Percentiles rank a stretch among this genome's conserved stretches.
Evolutionary conservation across 1,284 basidiomycete genomes (phyloP).

Genomic region (Athelia sp.): DNA sequence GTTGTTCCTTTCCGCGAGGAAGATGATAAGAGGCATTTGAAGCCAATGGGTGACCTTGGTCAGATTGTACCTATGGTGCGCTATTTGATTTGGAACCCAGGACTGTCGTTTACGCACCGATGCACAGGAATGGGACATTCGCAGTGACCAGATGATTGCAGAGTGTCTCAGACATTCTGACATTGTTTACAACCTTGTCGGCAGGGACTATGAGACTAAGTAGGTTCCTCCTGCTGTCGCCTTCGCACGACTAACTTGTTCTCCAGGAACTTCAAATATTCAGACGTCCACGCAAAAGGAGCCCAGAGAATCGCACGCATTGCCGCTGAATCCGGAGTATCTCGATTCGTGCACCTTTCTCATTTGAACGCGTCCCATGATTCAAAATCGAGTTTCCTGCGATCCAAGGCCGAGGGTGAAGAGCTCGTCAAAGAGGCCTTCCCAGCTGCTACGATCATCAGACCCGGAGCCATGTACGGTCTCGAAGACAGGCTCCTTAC

Average conservation of each 20-base stretch:
- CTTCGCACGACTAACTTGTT: conserved; percentile 13
- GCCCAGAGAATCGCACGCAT: conserved; percentile 81
- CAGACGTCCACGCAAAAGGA: conserved; percentile 76
- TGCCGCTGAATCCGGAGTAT: conserved; percentile 73
- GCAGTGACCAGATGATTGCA: conserved; percentile 84
- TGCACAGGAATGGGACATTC: conserved; percentile 90
- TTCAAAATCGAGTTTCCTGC: conserved; percentile 83
- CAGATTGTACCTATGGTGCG: conserved; percentile 92
- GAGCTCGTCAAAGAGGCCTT: conserved; percentile 83
- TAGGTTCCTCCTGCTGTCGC: conserved; percentile 25
- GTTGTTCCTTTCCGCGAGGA: conserved; percentile 96
- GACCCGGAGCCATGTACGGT: conserved; percentile 85
- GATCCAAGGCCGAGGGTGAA: conserved; percentile 90
- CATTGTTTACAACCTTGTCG: conserved; percentile 93
- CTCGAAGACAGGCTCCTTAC: conserved; percentile 94
- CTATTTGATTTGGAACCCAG: conserved; percentile 8
- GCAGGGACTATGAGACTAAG: conserved; percentile 92
- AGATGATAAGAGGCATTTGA: conserved; percentile 89
- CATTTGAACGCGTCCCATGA: conserved; percentile 87
- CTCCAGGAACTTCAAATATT: conserved; percentile 78
- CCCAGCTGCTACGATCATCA: conserved; percentile 85
- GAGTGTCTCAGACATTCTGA: conserved; percentile 96
- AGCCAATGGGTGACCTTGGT: conserved; percentile 94
- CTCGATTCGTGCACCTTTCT: conserved; percentile 90
- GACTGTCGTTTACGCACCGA: conserved; percentile 6